Evolutionary conservation across 2,329 filamentous ascomycete genomes (phyloP).

Genomic region (Scopulariopsis brevicaulis): DNA sequence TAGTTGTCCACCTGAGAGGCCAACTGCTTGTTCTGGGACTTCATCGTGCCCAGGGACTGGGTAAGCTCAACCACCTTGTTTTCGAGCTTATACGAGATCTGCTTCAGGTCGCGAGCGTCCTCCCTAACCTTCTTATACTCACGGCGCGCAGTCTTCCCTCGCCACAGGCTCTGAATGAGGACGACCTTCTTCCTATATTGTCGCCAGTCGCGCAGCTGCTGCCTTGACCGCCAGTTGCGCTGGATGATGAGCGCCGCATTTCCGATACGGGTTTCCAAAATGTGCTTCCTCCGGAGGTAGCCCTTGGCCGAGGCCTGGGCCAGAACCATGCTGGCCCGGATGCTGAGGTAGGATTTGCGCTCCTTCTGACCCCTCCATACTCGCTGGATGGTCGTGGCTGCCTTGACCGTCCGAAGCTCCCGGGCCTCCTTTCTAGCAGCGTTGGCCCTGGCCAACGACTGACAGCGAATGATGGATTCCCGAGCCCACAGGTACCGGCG

Average conservation of each 20-base stretch:
- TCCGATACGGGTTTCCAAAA: constrained; percentile 86
- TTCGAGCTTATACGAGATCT: constrained; percentile 98
- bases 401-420: constrained; percentile 71
- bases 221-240: constrained; percentile 74
- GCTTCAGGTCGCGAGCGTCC: constrained; percentile 95
- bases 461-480: constrained; percentile 67
- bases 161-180: constrained; percentile 86
- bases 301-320: constrained; percentile 89
- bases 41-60: constrained; percentile 83
- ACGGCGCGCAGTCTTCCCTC: constrained; percentile 68
- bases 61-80: constrained; percentile 99
- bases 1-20: constrained; percentile 87
- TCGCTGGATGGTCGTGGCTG: constrained; percentile 88
- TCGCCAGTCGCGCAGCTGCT: constrained; percentile 70
- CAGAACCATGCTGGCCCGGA: constrained; percentile 73
- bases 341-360: constrained; percentile 64
- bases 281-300: constrained; percentile 78
- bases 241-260: constrained; percentile 89
- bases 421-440: constrained; percentile 68
- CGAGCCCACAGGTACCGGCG: constrained; percentile 82
- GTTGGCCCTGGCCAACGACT: constrained; percentile 67
- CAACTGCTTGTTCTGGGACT: constrained; percentile 86
- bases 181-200: constrained; percentile 82
- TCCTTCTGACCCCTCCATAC: constrained; percentile 92
- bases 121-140: constrained; percentile 87